Evolutionary conservation across 73 alveolate species (phyloP).

Genomic region (Stentor coeruleus): DNA sequence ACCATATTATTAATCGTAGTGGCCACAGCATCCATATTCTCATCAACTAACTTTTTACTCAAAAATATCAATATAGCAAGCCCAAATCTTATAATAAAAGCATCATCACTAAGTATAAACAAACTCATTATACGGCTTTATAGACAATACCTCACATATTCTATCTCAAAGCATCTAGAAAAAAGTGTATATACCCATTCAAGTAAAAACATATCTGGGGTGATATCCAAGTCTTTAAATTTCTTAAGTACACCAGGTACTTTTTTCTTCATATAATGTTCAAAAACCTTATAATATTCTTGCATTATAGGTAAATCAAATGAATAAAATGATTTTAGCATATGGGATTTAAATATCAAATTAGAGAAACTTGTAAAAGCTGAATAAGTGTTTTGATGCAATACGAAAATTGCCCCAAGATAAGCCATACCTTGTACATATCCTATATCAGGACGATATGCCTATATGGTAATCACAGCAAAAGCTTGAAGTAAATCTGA

Average conservation of each 20-base stretch:
- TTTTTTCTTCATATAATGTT: slow-evolving; percentile 14
- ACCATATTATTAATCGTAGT: background rate
- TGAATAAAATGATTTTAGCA: background rate
- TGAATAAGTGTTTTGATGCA: slow-evolving; percentile 69
- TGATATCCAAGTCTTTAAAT: slow-evolving; percentile 3
- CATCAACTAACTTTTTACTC: background rate
- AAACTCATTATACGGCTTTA: background rate
- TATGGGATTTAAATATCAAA: background rate
- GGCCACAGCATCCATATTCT: background rate
- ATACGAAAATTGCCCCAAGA: slow-evolving; percentile 71
- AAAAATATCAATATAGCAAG: slow-evolving; percentile 1
- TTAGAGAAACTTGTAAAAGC: slow-evolving; percentile 40
- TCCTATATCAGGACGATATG: slow-evolving; percentile 89
- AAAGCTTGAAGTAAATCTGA: background rate
- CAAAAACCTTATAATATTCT: background rate
- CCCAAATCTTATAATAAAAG: slow-evolving; percentile 17
- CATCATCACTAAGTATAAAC: background rate
- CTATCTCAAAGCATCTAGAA: background rate
- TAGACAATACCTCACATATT: background rate
- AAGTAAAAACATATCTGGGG: slow-evolving; percentile 5
- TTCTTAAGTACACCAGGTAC: background rate
- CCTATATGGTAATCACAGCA: slow-evolving; percentile 7
- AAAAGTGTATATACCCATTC: slow-evolving; percentile 9
- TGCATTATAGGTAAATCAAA: slow-evolving; percentile 15
- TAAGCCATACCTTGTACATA: slow-evolving; percentile 86